Conservation (phyloP, 805 yeast species). For the Zygosaccharomyces kombuchaensis region DNA sequence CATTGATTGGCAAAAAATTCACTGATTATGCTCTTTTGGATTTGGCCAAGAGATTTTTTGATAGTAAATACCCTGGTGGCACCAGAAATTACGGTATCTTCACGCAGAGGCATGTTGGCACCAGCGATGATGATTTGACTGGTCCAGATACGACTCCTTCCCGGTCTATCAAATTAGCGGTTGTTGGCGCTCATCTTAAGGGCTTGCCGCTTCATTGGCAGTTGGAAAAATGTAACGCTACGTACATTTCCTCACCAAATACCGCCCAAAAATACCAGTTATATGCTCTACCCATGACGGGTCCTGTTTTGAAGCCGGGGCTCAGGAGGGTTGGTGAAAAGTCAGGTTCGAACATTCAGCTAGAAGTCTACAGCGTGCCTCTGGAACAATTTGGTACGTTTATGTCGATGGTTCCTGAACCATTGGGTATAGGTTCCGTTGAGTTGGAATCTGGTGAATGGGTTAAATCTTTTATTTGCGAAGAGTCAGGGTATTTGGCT, state of each 20-base stretch:
- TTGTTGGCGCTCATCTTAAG: conserved; percentile 91
- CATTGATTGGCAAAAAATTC: conserved; percentile 74
- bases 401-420: conserved; percentile 86
- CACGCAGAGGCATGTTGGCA: conserved; percentile 9
- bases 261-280: conserved; percentile 71
- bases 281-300: conserved; percentile 76
- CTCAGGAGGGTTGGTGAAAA: conserved; percentile 56
- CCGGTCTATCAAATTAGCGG: conserved; percentile 66
- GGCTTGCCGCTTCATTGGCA: conserved; percentile 95
- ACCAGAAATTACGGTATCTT: conserved; percentile 54
- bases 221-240: conserved; percentile 75
- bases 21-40: conserved; percentile 87
- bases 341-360: conserved; percentile 55
- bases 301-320: conserved; percentile 89
- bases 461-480: conserved; percentile 94
- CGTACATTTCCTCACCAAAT: conserved; percentile 56
- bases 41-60: conserved; percentile 68
- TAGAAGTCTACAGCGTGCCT: conserved; percentile 86
- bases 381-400: conserved; percentile 73
- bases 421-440: conserved; percentile 91
- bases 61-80: conserved; percentile 39
- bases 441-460: conserved; percentile 75
- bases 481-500: conserved; percentile 74
- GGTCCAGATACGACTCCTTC: conserved; percentile 33
- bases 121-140: conserved; percentile 13